Conservation (phyloP, 371 early-diverging fungal species). For the Syncephalastrum contaminatum region DNA sequence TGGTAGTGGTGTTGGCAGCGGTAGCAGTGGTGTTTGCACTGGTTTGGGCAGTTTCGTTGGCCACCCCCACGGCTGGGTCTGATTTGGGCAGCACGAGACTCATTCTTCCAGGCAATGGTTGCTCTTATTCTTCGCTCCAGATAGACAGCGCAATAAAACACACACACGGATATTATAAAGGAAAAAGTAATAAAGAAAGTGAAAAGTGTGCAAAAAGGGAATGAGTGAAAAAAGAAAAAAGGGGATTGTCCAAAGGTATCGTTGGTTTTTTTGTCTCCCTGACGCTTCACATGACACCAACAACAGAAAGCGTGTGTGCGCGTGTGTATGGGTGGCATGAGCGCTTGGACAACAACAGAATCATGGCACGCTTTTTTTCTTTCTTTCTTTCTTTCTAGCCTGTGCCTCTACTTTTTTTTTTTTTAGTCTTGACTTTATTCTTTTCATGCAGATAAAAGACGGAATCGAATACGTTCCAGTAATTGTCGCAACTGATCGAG, state of each 20-base stretch:
- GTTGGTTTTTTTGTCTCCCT: not conserved
- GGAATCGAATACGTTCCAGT: not conserved
- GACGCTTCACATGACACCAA: not conserved
- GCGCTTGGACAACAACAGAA: too few species aligned
- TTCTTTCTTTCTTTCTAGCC: too few species aligned
- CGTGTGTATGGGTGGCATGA: too few species aligned
- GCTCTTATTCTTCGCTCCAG: not conserved
- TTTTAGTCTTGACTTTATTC: too few species aligned
- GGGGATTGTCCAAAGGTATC: not conserved
- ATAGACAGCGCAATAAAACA: not conserved
- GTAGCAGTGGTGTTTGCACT: too few species aligned
- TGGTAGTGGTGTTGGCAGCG: too few species aligned
- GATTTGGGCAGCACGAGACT: not conserved
- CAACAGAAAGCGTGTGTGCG: too few species aligned
- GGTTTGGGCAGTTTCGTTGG: too few species aligned
- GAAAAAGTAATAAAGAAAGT: not conserved
- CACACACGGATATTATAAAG: not conserved
- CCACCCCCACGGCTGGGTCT: not conserved
- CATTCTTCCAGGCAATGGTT: not conserved
- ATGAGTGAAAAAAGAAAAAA: slow-evolving; percentile 1
- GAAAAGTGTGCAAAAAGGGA: not conserved
- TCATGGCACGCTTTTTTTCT: too few species aligned
- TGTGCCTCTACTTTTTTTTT: too few species aligned
- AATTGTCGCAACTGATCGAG: slow-evolving; percentile 9
- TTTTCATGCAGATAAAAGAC: too few species aligned